Conservation (phyloP, 306 rosid genomes). For the Lablab purpureus region DNA sequence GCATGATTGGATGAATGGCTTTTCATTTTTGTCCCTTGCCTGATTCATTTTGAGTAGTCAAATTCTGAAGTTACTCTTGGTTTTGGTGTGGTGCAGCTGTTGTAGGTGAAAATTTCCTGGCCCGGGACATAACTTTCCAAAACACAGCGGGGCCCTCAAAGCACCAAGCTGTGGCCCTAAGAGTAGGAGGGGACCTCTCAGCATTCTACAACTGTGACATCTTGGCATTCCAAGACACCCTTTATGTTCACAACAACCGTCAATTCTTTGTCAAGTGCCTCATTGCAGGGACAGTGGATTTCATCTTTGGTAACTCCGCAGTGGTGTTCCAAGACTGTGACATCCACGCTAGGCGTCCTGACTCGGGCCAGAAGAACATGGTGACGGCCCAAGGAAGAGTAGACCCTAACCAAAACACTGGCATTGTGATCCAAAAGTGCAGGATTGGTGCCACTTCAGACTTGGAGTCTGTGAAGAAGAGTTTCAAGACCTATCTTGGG, state of each 20-base stretch:
- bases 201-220: constrained; percentile 81
- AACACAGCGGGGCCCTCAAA: constrained; percentile 94
- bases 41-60: neutral
- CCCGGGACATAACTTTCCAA: constrained; percentile 76
- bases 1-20: neutral
- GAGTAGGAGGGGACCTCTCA: constrained; percentile 87
- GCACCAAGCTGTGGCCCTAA: constrained; percentile 93
- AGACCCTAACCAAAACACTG: constrained; percentile 94
- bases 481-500: constrained; percentile 73
- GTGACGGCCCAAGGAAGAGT: constrained; percentile 86
- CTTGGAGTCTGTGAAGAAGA: constrained; percentile 47
- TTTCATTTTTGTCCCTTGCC: neutral
- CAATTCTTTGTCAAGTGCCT: constrained; percentile 73
- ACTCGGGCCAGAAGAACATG: constrained; percentile 88
- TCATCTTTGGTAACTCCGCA: constrained; percentile 87
- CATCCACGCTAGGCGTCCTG: constrained; percentile 81
- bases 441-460: constrained; percentile 84
- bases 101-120: constrained; percentile 77
- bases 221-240: constrained; percentile 88
- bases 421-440: constrained; percentile 81
- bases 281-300: constrained; percentile 79
- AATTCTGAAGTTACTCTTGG: neutral
- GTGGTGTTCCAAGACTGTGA: constrained; percentile 79
- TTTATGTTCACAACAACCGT: constrained; percentile 90
- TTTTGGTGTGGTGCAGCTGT: constrained; percentile 58